Evolutionary conservation across 768 basidiomycete species (phyloP), one percentile per base, ranked within the genome.

Genomic region (Tylopilus vinaceipallidus): DNA sequence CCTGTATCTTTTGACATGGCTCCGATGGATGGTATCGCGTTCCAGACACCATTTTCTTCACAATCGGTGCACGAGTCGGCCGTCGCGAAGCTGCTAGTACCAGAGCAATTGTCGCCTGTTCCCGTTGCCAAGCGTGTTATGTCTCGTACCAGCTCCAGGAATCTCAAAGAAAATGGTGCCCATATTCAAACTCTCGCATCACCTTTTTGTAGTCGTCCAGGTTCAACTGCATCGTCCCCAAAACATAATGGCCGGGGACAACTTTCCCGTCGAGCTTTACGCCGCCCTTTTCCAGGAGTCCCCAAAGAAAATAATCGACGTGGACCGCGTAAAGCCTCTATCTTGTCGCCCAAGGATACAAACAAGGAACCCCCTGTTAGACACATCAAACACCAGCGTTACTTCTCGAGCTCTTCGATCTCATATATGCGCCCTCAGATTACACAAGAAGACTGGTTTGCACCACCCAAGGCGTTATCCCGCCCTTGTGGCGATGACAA

Each of bases 181-280:
- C 52, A 49, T 32, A 51, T 63, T 49, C 64, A 50, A 19, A 23
- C 39, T 17, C 71, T 78, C 20, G 73, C 69, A 11, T 79, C 76
- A 22, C 77, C 79, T 2, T 80, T 78, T 55, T 67, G 59, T 42
- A 77, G 77, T 37, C 70, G 73, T 36, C 75, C 77, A 16, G 62
- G 59, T 30, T 79, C 79, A 44, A 61, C 68, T 36, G 48, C 63
- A 24, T 48, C 71, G 20, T 75, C 75, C 42, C 72, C 75, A 6
- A 66, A 64, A 19, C 47, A 47, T 49, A 61, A 49, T 58, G 54
- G 29, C 29, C 47, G 26, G 16, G 43, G 35, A 13, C 51, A 45
- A 42, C 29, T 50, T 10, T 50, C 49, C 7, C 63, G 42, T 41
- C 50, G 35, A 45, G 44, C 12, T 54, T 56, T 49, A 54, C 61